These are phyloP conservation scores for Nicotiana benthamiana DNA, from an alignment of 257 asterid genomes.

Conservation along the genomic window DNA sequence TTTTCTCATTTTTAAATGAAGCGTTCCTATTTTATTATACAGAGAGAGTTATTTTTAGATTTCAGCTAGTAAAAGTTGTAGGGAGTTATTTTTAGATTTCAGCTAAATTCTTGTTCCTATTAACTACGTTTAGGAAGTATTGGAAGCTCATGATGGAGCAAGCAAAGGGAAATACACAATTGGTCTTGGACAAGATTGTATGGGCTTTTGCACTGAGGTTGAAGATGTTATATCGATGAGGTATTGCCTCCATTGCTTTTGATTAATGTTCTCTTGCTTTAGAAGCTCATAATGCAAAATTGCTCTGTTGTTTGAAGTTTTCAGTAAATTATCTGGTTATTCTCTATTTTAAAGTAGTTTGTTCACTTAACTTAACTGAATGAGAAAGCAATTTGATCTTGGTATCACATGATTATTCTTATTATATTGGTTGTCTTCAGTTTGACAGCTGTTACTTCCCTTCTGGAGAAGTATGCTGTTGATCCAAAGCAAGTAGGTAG, in stretches of 20 bases:
- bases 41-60: not conserved
- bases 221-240: constrained; percentile 99
- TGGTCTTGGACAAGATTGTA: constrained; percentile 99
- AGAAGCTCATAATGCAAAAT: not conserved
- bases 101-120: not conserved
- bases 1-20: not conserved
- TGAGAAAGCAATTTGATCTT: not conserved
- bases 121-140: constrained; percentile 45
- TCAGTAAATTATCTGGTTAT: not conserved
- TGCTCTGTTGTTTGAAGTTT: not conserved
- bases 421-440: constrained; percentile 37
- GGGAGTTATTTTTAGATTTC: not conserved
- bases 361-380: not conserved
- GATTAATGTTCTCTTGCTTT: not conserved
- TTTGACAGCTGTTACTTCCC: constrained; percentile 88
- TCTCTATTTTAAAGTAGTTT: not conserved
- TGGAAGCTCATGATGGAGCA: constrained; percentile 97
- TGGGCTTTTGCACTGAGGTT: constrained; percentile 92
- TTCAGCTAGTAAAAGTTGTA: not conserved
- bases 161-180: constrained; percentile 99
- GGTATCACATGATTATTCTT: not conserved
- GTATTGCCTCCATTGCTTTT: constrained; percentile 21
- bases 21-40: not conserved
- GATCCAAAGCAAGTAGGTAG: constrained; percentile 93
- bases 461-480: constrained; percentile 69